Evolutionary conservation across 202 grass and related monocot genomes (phyloP), one percentile per base, ranked within the genome.

Genomic region (Carex sylvatica): DNA sequence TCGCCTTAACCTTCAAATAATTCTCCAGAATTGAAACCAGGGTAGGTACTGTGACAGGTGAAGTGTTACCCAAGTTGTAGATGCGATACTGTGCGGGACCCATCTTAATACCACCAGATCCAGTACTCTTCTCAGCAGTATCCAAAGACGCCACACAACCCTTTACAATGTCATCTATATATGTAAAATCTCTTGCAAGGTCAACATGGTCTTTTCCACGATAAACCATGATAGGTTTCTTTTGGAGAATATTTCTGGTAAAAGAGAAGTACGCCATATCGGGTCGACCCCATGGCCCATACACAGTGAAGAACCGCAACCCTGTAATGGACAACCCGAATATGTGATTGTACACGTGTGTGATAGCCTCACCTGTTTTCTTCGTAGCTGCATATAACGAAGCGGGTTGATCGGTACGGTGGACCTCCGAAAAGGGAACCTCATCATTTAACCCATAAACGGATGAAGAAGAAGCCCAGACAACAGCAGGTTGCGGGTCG

Each of bases 231-330:
- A 97, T 94, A 5, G 94, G 94, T 86, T 97, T 97, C 61, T 92
- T 92, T 79, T 94, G 91, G 22, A 94, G 89, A 22, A 97, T 97
- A 88, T 94, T 93, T 16, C 91, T 80, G 5, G 94, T 94, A 83
- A 97, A 97, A 30, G 92, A 90, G 88, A 94, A 97, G 83, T 97
- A 94, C 1, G 94, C 94, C 94, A 97, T 97, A 88, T 97, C 94
- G 0, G 94, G 94, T 0, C 94, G 88, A 0, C 94, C 94, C 94
- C 94, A 97, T 0, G 94, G 94, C 0, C 94, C 94, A 69, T 97
- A 97, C 1, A 97, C 94, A 19, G 94, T 97, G 88, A 97, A 97
- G 90, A 97, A 97, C 6, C 94, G 90, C 40, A 97, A 89, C 18
- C 94, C 94, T 3, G 94, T 97, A 20, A 97, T 65, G 52, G 94